A percentile compares a stretch with the other conserved stretches of the same genome.
Evolutionary conservation across 768 basidiomycete genomes (phyloP).

Genomic region (Tylopilus subfusipes): DNA sequence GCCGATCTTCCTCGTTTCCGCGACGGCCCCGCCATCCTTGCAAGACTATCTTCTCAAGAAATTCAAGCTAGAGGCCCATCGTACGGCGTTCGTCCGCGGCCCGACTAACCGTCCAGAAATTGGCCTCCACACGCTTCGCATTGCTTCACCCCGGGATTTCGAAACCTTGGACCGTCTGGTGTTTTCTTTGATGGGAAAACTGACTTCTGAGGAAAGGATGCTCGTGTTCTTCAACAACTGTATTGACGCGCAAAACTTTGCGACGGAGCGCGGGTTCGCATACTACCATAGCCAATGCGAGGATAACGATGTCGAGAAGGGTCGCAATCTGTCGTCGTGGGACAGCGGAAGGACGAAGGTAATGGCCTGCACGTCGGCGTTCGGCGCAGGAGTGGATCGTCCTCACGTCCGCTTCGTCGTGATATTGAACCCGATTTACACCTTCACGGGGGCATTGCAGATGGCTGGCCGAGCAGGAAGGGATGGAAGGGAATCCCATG

Average conservation of each 20-base stretch:
- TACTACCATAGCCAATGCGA: background rate
- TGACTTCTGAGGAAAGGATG: background rate
- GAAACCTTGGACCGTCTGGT: background rate
- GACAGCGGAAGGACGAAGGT: background rate
- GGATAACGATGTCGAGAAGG: background rate
- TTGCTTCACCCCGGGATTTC: background rate
- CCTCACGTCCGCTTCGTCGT: background rate
- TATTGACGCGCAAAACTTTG: background rate
- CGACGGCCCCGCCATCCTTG: background rate
- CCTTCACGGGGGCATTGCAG: background rate
- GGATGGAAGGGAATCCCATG: background rate
- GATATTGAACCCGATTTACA: background rate
- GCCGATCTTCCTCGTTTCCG: background rate
- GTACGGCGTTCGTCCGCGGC: background rate
- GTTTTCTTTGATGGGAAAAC: background rate
- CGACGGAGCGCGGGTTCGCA: background rate
- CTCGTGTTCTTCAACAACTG: background rate
- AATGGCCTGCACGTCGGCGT: background rate
- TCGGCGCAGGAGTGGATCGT: background rate
- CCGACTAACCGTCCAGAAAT: background rate
- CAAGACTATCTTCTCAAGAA: background rate
- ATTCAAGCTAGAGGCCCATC: background rate
- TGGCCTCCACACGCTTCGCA: background rate
- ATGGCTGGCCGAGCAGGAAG: background rate
- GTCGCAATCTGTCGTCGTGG: background rate